phyloP scores from a whole-genome alignment of 768 basidiomycete species.

The Lactarius sanguifluus region DNA sequence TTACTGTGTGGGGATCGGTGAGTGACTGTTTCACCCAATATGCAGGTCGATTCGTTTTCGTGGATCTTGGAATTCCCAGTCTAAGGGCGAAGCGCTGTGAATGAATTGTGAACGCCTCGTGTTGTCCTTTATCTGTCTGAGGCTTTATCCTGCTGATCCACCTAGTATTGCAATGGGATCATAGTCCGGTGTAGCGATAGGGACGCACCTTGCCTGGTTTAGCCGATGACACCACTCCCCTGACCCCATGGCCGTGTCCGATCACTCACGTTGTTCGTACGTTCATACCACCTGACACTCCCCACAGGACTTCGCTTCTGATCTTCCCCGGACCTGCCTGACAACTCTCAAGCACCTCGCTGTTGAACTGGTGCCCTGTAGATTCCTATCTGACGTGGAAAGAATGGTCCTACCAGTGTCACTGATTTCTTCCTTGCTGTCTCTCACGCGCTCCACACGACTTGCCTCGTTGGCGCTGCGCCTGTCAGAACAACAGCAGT shows the following conservation, averaged over 20 bases:
- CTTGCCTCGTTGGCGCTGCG: slow-evolving; percentile 27
- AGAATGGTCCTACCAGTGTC: slow-evolving; percentile 4
- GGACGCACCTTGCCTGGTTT: slow-evolving; percentile 6
- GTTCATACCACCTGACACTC: slow-evolving; percentile 40
- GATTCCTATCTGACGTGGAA: slow-evolving; percentile 29
- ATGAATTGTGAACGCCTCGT: slow-evolving; percentile 4
- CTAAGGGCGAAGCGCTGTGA: slow-evolving; percentile 8
- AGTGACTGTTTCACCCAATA: slow-evolving; percentile 31
- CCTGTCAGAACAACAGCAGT: slow-evolving; percentile 19
- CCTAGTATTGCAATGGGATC: background rate
- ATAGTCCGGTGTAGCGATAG: slow-evolving; percentile 1
- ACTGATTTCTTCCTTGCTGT: slow-evolving; percentile 19
- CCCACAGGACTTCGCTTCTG: slow-evolving; percentile 27
- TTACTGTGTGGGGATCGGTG: slow-evolving; percentile 62
- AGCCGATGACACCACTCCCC: slow-evolving; percentile 2
- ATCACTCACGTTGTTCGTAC: slow-evolving; percentile 32
- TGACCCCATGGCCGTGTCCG: slow-evolving; percentile 12
- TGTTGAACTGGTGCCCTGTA: slow-evolving; percentile 47
- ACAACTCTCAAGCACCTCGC: slow-evolving; percentile 51
- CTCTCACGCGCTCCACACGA: slow-evolving; percentile 25
- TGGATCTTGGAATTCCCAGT: background rate
- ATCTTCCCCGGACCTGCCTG: slow-evolving; percentile 38
- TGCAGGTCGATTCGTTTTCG: slow-evolving; percentile 10
- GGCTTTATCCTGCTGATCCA: background rate
- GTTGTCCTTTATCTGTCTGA: background rate